Evolutionary conservation across 805 yeast genomes (phyloP).

Genomic region (Maudiozyma saulgeensis): DNA sequence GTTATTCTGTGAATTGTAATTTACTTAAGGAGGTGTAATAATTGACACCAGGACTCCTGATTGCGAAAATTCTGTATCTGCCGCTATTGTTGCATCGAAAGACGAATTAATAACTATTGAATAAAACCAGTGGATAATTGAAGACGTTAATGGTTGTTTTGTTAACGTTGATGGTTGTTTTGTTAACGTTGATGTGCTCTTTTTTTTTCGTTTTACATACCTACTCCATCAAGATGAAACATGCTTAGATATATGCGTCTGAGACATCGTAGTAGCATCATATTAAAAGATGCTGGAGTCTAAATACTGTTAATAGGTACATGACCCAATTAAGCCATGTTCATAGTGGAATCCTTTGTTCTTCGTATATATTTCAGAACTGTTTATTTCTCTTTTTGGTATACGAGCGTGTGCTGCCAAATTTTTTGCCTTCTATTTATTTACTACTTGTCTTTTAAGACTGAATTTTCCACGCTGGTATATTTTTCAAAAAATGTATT

Average conservation of each 20-base stretch:
- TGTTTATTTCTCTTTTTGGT: background rate
- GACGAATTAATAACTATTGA: no score
- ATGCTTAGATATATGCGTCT: background rate
- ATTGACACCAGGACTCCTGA: no score
- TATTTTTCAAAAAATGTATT: no score
- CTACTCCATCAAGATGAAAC: background rate
- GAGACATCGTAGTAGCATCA: background rate
- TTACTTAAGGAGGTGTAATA: no score
- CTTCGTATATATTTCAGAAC: background rate
- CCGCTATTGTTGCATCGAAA: no score
- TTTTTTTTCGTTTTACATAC: background rate
- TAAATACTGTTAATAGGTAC: background rate
- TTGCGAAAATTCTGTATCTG: no score
- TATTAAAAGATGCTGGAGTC: background rate
- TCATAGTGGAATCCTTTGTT: background rate
- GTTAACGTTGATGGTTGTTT: no score
- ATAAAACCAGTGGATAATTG: no score
- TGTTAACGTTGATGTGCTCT: background rate
- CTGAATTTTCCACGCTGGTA: no score
- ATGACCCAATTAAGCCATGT: background rate
- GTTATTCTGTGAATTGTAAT: no score
- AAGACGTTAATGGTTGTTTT: no score
- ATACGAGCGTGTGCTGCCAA: background rate
- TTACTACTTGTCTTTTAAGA: no score
- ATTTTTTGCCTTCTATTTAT: background rate